Percentiles rank a stretch among this genome's conserved stretches.
Conservation (phyloP, 2,329 filamentous ascomycete genomes). For the Botrytis fabae region DNA sequence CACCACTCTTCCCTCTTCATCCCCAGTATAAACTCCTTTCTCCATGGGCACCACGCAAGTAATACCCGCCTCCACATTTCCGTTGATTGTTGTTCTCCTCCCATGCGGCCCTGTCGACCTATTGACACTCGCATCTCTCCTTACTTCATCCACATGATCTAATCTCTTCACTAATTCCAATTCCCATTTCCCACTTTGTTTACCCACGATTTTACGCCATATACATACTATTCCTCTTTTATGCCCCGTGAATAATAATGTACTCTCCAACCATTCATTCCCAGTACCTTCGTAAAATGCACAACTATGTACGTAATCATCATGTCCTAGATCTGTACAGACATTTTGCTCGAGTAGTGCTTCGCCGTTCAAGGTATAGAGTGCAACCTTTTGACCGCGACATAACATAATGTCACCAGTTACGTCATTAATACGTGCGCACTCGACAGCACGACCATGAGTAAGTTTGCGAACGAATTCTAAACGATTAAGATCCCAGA, state of each 20-base stretch:
- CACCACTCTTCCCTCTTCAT: constrained; percentile 89
- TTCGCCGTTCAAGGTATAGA: constrained; percentile 88
- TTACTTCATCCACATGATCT: constrained; percentile 74
- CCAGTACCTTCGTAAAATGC: constrained; percentile 92
- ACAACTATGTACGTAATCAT: constrained; percentile 78
- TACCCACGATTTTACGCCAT: constrained; percentile 59
- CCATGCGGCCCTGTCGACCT: constrained; percentile 32
- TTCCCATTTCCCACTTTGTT: constrained; percentile 61
- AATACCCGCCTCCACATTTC: constrained; percentile 66
- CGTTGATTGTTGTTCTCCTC: constrained; percentile 18
- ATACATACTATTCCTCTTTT: constrained; percentile 79
- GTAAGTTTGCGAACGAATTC: constrained; percentile 80
- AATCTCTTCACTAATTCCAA: constrained; percentile 78
- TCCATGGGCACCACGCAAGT: constrained; percentile 85
- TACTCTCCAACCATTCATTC: constrained; percentile 88
- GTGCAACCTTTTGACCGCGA: constrained; percentile 68
- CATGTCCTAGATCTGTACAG: constrained; percentile 57
- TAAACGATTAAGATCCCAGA: constrained; percentile 93
- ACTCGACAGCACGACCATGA: constrained; percentile 60
- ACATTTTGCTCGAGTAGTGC: constrained; percentile 80
- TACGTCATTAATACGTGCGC: constrained; percentile 83
- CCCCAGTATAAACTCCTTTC: constrained; percentile 84
- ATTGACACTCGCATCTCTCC: constrained; percentile 47
- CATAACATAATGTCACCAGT: constrained; percentile 88
- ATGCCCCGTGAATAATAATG: constrained; percentile 88